phyloP scores from a whole-genome alignment of 805 yeast genomes.

The Cyberlindnera mississippiensis region DNA sequence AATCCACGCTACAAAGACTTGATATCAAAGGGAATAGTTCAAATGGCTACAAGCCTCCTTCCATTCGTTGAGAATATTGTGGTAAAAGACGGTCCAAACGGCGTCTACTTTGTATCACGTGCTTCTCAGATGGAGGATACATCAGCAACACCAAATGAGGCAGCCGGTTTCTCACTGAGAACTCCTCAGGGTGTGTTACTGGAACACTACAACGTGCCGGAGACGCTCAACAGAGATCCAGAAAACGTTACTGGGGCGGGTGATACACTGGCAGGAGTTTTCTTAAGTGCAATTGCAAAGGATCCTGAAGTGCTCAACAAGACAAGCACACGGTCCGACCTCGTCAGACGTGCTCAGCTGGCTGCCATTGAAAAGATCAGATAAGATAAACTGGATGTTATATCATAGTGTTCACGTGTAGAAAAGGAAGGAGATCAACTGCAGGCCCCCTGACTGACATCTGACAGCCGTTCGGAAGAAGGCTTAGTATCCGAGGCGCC shows the following conservation, averaged over 20 bases:
- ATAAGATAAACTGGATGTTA: neutral
- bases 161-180: constrained; percentile 14
- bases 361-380: constrained; percentile 28
- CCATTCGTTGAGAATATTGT: constrained; percentile 69
- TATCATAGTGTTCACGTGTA: too few relatives aligned
- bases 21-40: constrained; percentile 46
- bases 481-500: neutral
- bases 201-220: constrained; percentile 52
- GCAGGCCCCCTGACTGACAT: too few relatives aligned
- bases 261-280: constrained; percentile 69
- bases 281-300: constrained; percentile 30
- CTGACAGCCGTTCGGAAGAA: neutral
- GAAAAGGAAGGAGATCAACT: too few relatives aligned
- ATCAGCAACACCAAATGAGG: neutral
- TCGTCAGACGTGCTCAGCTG: constrained; percentile 16
- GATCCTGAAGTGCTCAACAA: constrained; percentile 7
- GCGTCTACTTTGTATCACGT: constrained; percentile 46
- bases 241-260: constrained; percentile 87
- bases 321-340: constrained; percentile 5
- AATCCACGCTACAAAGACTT: constrained; percentile 26
- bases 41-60: constrained; percentile 64
- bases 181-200: constrained; percentile 43
- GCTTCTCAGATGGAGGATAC: constrained; percentile 12
- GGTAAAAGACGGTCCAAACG: constrained; percentile 64
- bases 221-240: constrained; percentile 35